Base-by-base conservation (phyloP, 2,329 filamentous ascomycete genomes). In the Uncinocarpus reesii region DNA sequence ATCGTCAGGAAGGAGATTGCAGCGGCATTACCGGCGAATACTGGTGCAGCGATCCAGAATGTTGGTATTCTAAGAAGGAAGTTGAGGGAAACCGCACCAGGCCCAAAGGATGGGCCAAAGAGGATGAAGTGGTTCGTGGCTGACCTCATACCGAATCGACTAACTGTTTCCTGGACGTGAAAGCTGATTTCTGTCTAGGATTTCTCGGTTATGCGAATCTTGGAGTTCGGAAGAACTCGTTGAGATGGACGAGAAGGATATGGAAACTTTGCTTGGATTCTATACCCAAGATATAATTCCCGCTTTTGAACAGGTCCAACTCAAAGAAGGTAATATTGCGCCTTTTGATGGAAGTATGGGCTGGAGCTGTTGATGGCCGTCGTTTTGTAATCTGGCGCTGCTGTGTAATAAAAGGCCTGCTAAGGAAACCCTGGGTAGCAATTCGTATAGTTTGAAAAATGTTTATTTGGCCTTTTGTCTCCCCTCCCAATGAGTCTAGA, bases 1-100 rank as follows among this genome's bases (percentile, higher is more conserved):
- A 81, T 89, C 41, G 84, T 98, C 43, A 74, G 90, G 47, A 78
- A 83, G 62, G 80, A 84, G 62, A 95, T 98, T 55, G 89, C 87
- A 15, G 75, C 72, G 16, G 75, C 73, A 42, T 69, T 98, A 49
- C 92, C 92, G 1, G 69, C 71, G 15, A 87, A 92, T 55, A 83
- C 86, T 24, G 92, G 92, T 7, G 80, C 82, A 42, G 92, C 92
- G 5, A 89, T 98, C 52, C 77, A 84, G 65, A 83, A 84, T 54
- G 84, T 96, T 24, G 92, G 92, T 1, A 75, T 78, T 60, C 68
- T 98, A 59, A 77, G 92, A 56, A 78, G 77, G 62, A 90, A 84
- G 71, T 68, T 98, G 60, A 77, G 92, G 51, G 79, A 81, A 61
- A 66, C 89, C 24, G 89, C 86, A 2, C 87, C 90, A 0, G 72